These are phyloP conservation scores for Lecanicillium sp. DNA, from an alignment of 2,329 filamentous ascomycete species.

Conservation along the genomic window DNA sequence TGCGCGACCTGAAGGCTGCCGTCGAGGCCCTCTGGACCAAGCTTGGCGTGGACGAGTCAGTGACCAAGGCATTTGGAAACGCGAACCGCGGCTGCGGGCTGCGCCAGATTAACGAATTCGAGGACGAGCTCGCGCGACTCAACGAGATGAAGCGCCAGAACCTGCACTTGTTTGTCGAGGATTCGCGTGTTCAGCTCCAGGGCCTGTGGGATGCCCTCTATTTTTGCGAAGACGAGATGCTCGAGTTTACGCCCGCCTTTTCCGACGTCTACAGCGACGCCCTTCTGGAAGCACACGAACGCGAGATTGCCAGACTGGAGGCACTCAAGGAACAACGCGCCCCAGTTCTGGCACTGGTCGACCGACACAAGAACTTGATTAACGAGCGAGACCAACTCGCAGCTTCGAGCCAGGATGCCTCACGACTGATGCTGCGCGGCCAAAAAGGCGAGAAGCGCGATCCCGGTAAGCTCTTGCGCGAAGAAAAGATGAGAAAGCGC, in stretches of 20 bases:
- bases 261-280: conserved; percentile 97
- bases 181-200: conserved; percentile 82
- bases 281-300: conserved; percentile 87
- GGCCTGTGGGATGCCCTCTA: conserved; percentile 93
- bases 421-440: conserved; percentile 82
- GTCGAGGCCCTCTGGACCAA: conserved; percentile 90
- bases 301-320: conserved; percentile 78
- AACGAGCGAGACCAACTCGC: conserved; percentile 81
- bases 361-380: conserved; percentile 75
- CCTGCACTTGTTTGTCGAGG: conserved; percentile 90
- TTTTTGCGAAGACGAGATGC: conserved; percentile 97
- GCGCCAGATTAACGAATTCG: conserved; percentile 89
- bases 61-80: conserved; percentile 80
- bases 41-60: conserved; percentile 73
- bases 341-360: conserved; percentile 74
- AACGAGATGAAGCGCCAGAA: conserved; percentile 95
- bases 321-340: conserved; percentile 79
- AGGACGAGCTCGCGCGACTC: conserved; percentile 78
- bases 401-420: conserved; percentile 91
- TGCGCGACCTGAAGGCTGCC: conserved; percentile 67
- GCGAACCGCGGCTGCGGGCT: conserved; percentile 86
- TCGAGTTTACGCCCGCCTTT: conserved; percentile 94
- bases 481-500: conserved; percentile 98
- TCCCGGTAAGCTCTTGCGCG: conserved; percentile 83
- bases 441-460: conserved; percentile 92